Base-by-base conservation (phyloP, 2,329 filamentous ascomycete genomes). In the Beauveria bassiana region DNA sequence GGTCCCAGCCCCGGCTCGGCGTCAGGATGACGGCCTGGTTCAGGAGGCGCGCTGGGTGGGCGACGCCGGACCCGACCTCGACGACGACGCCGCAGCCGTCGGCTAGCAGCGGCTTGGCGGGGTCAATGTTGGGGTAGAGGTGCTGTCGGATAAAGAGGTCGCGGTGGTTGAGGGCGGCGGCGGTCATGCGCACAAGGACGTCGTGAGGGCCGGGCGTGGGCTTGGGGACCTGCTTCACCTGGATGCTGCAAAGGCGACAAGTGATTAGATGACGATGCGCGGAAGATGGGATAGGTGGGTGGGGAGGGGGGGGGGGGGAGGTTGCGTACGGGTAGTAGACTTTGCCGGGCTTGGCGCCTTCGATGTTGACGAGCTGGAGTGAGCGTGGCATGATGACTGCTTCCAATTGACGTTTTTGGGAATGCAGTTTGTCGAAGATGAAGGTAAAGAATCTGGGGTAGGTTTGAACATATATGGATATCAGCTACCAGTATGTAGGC, bases 71-170 rank as follows among this genome's bases (percentile, higher is more conserved):
- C 14, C 91, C 90, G 3, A 85, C 77, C 5, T 79, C 77, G 34
- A 87, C 81, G 4, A 98, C 90, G 62, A 83, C 78, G 60, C 93
- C 93, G 67, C 83, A 87, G 65, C 91, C 93, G 72, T 98, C 93
- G 63, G 92, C 86, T 28, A 96, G 82, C 47, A 98, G 78, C 1
- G 93, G 91, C 6, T 86, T 80, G 63, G 84, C 81, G 73, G 96
- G 96, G 14, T 89, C 88, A 59, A 91, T 88, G 67, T 85, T 88
- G 0, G 93, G 93, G 78, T 98, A 98, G 46, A 96, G 85, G 70
- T 93, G 88, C 74, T 95, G 92, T 60, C 93, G 90, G 75, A 96
- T 89, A 78, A 97, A 98, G 67, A 96, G 85, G 74, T 98, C 95
- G 68, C 93, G 89, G 78, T 98, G 95, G 79, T 98, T 98, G 56